Percentiles rank a stretch among this genome's conserved stretches.
Evolutionary conservation across 306 rosid species (phyloP).

Genomic region (Amphicarpaea edgeworthii): DNA sequence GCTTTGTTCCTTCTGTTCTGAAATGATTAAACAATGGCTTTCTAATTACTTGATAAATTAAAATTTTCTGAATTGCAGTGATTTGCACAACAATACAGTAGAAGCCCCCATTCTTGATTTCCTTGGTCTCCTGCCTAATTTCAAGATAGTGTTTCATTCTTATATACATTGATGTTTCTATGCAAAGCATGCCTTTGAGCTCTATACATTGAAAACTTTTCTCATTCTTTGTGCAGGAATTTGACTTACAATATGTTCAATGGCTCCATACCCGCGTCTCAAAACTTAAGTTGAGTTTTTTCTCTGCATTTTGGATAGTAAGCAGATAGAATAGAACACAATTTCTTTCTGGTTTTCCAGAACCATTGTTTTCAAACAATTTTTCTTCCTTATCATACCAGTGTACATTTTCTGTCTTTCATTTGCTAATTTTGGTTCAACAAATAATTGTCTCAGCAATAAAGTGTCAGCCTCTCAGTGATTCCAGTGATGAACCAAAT

Average conservation of each 20-base stretch:
- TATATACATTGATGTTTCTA: background rate
- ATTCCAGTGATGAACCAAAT: too few species aligned
- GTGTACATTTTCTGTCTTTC: background rate
- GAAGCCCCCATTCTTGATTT: conserved; percentile 56
- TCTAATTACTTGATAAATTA: background rate
- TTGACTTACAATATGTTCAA: conserved; percentile 50
- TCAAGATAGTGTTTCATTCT: conserved; percentile 45
- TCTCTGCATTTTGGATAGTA: background rate
- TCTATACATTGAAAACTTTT: background rate
- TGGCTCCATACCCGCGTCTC: conserved; percentile 47
- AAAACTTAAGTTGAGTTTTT: conserved; percentile 30
- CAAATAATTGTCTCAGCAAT: conserved; percentile 45
- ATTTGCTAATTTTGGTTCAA: conserved; percentile 32
- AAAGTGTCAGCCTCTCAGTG: conserved; percentile 23
- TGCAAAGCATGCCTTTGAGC: conserved; percentile 11
- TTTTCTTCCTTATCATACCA: background rate
- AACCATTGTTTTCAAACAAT: background rate
- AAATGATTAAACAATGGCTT: background rate
- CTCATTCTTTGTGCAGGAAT: conserved; percentile 37
- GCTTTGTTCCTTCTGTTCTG: background rate
- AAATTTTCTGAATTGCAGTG: conserved; percentile 42
- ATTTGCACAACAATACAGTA: conserved; percentile 52
- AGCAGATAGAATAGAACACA: background rate
- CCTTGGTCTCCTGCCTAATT: conserved; percentile 55
- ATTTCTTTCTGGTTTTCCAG: background rate